A percentile compares a stretch with the other conserved stretches of the same genome.
Evolutionary conservation across 164 flowering plant genomes (phyloP).

Genomic region (Brasenia schreberi): DNA sequence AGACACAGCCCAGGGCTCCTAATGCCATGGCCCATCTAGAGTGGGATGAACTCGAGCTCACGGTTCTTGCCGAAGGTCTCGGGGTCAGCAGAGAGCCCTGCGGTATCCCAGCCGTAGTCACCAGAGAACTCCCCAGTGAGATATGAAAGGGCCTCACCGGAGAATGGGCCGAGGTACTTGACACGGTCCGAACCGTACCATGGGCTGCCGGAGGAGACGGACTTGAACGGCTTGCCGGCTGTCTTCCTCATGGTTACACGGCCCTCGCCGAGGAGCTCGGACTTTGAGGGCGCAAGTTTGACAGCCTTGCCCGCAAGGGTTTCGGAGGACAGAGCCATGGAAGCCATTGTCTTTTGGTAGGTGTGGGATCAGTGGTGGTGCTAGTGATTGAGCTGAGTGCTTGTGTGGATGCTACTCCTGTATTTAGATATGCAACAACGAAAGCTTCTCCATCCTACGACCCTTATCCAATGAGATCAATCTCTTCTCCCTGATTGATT

Average conservation of each 20-base stretch:
- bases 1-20: conserved; percentile 7
- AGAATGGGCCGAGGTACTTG: conserved; percentile 10
- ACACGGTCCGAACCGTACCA: conserved; percentile 15
- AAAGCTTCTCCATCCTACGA: no score
- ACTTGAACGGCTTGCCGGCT: background rate
- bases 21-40: conserved; percentile 9
- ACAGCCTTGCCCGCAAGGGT: conserved; percentile 1
- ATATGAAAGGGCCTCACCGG: conserved; percentile 6
- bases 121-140: conserved; percentile 10
- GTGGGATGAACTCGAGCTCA: conserved; percentile 12
- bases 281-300: conserved; percentile 2
- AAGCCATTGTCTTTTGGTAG: background rate
- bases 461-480: background rate
- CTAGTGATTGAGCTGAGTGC: background rate
- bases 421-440: no score
- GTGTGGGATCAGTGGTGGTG: background rate
- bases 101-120: conserved; percentile 12
- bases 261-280: conserved; percentile 6
- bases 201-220: conserved; percentile 9
- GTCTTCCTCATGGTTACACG: conserved; percentile 9
- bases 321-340: conserved; percentile 1
- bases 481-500: background rate
- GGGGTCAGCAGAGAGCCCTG: conserved; percentile 14
- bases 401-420: no score
- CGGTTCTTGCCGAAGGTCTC: conserved; percentile 14